A percentile compares a stretch with the other conserved stretches of the same genome.
phyloP scores from a whole-genome alignment of 441 rosid genomes.

The Mallotus repandus region DNA sequence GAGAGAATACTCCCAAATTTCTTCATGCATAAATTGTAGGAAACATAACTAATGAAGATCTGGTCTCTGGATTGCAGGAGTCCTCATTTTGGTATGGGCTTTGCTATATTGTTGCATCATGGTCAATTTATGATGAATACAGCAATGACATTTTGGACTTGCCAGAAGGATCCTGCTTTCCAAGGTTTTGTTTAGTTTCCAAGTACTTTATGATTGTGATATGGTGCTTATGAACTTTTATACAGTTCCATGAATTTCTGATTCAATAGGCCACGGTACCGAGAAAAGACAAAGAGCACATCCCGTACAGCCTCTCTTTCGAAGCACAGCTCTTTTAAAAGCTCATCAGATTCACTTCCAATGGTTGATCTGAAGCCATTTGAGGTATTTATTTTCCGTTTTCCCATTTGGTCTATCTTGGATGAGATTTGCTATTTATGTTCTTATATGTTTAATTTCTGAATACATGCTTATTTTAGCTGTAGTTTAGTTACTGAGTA shows the following conservation, averaged over 20 bases:
- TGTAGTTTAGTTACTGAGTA: slow-evolving; percentile 17
- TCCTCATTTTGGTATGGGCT: slow-evolving; percentile 85
- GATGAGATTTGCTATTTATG: not conserved
- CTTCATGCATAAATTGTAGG: not conserved
- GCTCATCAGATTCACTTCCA: slow-evolving; percentile 46
- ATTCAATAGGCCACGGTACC: slow-evolving; percentile 61
- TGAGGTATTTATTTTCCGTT: slow-evolving; percentile 44
- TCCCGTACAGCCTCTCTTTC: slow-evolving; percentile 43
- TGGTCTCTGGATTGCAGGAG: slow-evolving; percentile 51
- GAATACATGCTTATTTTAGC: slow-evolving; percentile 10
- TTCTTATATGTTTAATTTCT: not conserved
- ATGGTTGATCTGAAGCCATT: slow-evolving; percentile 74
- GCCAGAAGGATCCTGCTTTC: slow-evolving; percentile 96
- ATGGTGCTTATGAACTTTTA: not conserved
- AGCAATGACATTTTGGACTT: slow-evolving; percentile 88
- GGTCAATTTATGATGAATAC: slow-evolving; percentile 88
- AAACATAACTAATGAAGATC: slow-evolving; percentile 4
- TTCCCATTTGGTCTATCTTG: not conserved
- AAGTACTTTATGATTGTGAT: slow-evolving; percentile 1
- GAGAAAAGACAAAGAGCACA: slow-evolving; percentile 30
- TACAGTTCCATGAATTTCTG: slow-evolving; percentile 9
- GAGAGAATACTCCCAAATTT: slow-evolving; percentile 2
- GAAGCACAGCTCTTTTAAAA: slow-evolving; percentile 48
- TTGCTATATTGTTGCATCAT: slow-evolving; percentile 69
- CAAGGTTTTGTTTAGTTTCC: slow-evolving; percentile 46